These are phyloP conservation scores for Cercospora sp. DNA, from an alignment of 2,329 filamentous ascomycete genomes.

Conservation along the genomic window DNA sequence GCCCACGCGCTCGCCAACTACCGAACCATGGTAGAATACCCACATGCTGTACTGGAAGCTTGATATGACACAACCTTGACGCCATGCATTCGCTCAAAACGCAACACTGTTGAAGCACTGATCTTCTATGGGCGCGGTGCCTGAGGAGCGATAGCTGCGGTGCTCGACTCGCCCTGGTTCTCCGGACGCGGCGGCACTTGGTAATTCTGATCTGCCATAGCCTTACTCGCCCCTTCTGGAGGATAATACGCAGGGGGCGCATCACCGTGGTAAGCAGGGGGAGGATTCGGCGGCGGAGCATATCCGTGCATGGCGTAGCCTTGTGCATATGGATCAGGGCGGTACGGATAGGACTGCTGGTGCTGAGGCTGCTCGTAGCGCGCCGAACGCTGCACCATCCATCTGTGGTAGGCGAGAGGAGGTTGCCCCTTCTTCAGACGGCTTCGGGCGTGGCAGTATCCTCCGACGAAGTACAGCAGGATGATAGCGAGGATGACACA, in stretches of 20 bases:
- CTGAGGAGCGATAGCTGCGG: constrained; percentile 9
- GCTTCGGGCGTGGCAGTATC: constrained; percentile 68
- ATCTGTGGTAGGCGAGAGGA: constrained; percentile 68
- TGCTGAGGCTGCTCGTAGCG: constrained; percentile 20
- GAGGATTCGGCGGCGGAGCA: constrained; percentile 33
- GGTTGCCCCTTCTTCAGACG: constrained; percentile 65
- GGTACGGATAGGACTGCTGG: constrained; percentile 23
- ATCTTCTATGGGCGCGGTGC: constrained; percentile 15
- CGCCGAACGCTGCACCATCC: constrained; percentile 36
- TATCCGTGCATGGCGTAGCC: constrained; percentile 33
- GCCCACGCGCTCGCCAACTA: not conserved
- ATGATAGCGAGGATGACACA: constrained; percentile 61
- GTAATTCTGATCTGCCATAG: constrained; percentile 39
- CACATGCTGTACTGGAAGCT: constrained; percentile 6
- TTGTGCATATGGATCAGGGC: constrained; percentile 26
- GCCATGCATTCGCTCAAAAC: constrained; percentile 15
- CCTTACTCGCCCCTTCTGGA: constrained; percentile 39
- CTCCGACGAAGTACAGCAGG: constrained; percentile 63
- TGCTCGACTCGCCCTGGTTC: constrained; percentile 25
- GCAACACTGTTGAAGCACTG: constrained; percentile 1
- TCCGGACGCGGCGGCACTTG: constrained; percentile 17
- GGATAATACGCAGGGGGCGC: constrained; percentile 42
- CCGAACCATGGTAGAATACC: constrained; percentile 2
- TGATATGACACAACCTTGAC: constrained; percentile 16
- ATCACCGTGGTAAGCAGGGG: constrained; percentile 40